Conservation (phyloP, 2,329 filamentous ascomycete genomes). For the Trichothecium roseum region DNA sequence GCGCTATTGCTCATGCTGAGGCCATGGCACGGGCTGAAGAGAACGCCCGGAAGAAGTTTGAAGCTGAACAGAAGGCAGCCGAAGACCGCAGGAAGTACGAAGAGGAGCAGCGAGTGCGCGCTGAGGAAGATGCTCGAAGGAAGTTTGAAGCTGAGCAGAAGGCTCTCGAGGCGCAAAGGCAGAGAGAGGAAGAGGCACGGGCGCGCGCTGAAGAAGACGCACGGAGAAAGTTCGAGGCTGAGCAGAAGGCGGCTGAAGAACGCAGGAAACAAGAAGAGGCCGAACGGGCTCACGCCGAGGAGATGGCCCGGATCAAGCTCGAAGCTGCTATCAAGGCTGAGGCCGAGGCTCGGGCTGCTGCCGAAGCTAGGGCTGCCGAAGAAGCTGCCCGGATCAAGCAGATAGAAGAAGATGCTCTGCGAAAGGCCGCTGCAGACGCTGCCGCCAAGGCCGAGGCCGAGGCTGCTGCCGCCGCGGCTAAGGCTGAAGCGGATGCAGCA, state of each 20-base stretch:
- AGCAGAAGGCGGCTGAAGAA: conserved; percentile 32
- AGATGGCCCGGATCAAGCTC: conserved; percentile 30
- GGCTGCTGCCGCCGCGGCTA: conserved; percentile 30
- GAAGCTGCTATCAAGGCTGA: conserved; percentile 31
- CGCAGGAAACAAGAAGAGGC: conserved; percentile 28
- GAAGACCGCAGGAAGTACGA: conserved; percentile 30
- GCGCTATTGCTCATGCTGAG: conserved; percentile 23
- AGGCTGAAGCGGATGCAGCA: conserved; percentile 23
- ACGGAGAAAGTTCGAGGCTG: conserved; percentile 25
- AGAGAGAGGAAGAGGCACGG: conserved; percentile 22
- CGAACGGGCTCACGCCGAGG: conserved; percentile 31
- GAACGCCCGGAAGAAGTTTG: conserved; percentile 25
- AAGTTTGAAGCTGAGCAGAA: conserved; percentile 34
- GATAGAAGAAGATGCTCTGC: conserved; percentile 26
- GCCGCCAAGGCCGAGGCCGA: conserved; percentile 21
- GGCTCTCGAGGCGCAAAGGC: conserved; percentile 34
- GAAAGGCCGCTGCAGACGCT: conserved; percentile 24
- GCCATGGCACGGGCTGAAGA: conserved; percentile 24
- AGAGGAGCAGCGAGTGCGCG: conserved; percentile 24
- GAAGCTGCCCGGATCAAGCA: conserved; percentile 28
- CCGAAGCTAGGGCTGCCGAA: conserved; percentile 29
- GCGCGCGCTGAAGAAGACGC: conserved; percentile 25
- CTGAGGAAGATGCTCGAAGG: conserved; percentile 30
- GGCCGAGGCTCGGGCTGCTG: conserved; percentile 29
- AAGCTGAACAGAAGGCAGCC: conserved; percentile 30